Evolutionary conservation across 805 yeast genomes (phyloP).

Genomic region (Cyberlindnera bimundalis): DNA sequence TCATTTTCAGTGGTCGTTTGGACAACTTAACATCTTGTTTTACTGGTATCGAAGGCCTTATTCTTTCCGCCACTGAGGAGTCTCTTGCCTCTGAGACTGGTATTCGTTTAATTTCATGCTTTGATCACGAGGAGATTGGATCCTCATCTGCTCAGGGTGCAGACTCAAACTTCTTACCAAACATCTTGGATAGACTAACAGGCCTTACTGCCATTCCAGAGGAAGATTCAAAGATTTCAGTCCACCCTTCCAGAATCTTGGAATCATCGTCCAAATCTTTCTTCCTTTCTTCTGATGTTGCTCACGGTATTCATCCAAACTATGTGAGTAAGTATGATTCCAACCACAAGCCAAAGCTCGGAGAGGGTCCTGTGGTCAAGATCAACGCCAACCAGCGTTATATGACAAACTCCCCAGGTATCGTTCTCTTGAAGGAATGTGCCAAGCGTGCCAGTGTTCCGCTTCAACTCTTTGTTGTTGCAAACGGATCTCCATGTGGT

Average conservation of each 20-base stretch:
- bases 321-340: constrained; percentile 73
- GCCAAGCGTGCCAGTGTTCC: constrained; percentile 74
- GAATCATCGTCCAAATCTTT: constrained; percentile 75
- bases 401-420: constrained; percentile 89
- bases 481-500: constrained; percentile 93
- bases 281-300: constrained; percentile 90
- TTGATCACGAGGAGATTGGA: constrained; percentile 97
- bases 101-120: constrained; percentile 72
- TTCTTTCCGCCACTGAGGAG: constrained; percentile 43
- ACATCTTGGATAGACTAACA: constrained; percentile 67
- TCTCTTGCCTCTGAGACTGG: constrained; percentile 47
- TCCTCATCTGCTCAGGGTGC: constrained; percentile 96
- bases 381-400: constrained; percentile 94
- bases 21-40: constrained; percentile 89
- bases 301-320: constrained; percentile 96
- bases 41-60: constrained; percentile 69
- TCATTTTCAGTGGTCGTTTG: constrained; percentile 85
- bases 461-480: constrained; percentile 85
- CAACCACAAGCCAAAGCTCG: constrained; percentile 74
- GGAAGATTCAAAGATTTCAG: constrained; percentile 28
- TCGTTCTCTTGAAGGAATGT: constrained; percentile 67
- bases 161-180: constrained; percentile 84
- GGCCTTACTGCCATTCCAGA: constrained; percentile 34
- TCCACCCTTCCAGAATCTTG: constrained; percentile 39
- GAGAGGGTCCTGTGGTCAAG: constrained; percentile 90